phyloP scores from a whole-genome alignment of 345 rosid species.

The Anastatica hierochuntica region DNA sequence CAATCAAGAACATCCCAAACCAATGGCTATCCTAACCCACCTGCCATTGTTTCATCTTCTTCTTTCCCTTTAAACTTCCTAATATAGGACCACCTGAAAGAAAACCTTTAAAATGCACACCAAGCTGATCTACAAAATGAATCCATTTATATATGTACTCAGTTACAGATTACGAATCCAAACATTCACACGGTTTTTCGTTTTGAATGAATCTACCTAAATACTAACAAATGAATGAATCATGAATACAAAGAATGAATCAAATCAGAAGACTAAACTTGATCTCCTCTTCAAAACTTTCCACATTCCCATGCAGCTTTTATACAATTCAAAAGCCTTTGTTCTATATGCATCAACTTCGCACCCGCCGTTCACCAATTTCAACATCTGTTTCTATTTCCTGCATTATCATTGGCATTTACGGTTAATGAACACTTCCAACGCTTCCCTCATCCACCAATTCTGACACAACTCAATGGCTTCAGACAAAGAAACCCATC shows the following conservation, averaged over 20 bases:
- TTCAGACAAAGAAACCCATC: slow-evolving; percentile 43
- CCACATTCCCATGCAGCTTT: too few relatives aligned
- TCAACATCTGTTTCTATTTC: neutral
- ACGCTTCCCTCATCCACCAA: slow-evolving; percentile 54
- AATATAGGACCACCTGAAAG: too few relatives aligned
- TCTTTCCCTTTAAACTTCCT: neutral
- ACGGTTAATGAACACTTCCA: slow-evolving; percentile 33
- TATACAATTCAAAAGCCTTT: too few relatives aligned
- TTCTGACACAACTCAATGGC: slow-evolving; percentile 38
- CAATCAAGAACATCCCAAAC: too few relatives aligned
- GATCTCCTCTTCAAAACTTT: too few relatives aligned
- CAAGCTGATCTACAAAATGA: too few relatives aligned
- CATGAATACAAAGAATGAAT: slow-evolving; percentile 8
- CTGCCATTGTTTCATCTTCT: slow-evolving; percentile 13
- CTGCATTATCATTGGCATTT: slow-evolving; percentile 9
- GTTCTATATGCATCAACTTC: too few relatives aligned
- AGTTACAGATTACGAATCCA: too few relatives aligned
- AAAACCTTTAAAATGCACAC: too few relatives aligned
- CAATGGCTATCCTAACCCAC: slow-evolving; percentile 7
- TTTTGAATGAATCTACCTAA: slow-evolving; percentile 1
- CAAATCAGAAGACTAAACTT: slow-evolving; percentile 14
- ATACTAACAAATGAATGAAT: slow-evolving; percentile 8
- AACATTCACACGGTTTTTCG: too few relatives aligned
- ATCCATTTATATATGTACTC: too few relatives aligned
- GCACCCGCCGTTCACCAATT: too few relatives aligned